These are phyloP conservation scores for Talaromyces rugulosus DNA, from an alignment of 2,329 filamentous ascomycete species.

Conservation along the genomic window DNA sequence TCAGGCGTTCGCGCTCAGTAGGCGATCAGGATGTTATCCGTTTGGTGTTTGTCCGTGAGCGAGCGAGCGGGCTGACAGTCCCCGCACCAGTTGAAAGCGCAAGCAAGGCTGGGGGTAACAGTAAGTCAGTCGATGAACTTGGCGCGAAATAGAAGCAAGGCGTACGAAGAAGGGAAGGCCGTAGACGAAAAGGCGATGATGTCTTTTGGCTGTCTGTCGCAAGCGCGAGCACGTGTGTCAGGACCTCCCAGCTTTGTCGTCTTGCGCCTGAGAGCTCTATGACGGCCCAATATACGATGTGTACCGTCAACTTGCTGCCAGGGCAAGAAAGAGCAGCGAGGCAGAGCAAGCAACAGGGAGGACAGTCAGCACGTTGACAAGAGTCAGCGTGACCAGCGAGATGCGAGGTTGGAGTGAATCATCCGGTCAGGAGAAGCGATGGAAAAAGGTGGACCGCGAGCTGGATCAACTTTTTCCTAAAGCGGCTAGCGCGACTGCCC, in stretches of 20 bases:
- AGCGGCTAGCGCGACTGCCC: neutral
- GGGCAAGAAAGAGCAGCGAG: neutral
- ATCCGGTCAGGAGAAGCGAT: neutral
- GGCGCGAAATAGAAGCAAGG: neutral
- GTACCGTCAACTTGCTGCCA: neutral
- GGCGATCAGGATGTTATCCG: neutral
- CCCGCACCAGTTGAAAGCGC: neutral
- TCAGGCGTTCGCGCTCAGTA: constrained; percentile 5
- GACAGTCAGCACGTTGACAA: neutral
- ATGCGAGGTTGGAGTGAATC: neutral
- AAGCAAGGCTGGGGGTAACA: neutral
- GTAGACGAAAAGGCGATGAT: neutral
- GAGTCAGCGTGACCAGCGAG: neutral
- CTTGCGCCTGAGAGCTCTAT: neutral
- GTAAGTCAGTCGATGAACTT: neutral
- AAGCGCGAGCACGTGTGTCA: neutral
- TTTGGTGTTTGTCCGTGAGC: neutral
- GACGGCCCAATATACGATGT: neutral
- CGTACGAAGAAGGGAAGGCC: neutral
- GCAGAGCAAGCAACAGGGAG: neutral
- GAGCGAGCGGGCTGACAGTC: neutral
- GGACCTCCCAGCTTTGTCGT: neutral
- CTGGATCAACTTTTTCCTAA: neutral
- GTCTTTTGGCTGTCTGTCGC: neutral
- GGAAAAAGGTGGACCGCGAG: neutral